These are phyloP conservation scores for Begonia peltatifolia DNA, from an alignment of 306 rosid species.

Conservation along the genomic window DNA sequence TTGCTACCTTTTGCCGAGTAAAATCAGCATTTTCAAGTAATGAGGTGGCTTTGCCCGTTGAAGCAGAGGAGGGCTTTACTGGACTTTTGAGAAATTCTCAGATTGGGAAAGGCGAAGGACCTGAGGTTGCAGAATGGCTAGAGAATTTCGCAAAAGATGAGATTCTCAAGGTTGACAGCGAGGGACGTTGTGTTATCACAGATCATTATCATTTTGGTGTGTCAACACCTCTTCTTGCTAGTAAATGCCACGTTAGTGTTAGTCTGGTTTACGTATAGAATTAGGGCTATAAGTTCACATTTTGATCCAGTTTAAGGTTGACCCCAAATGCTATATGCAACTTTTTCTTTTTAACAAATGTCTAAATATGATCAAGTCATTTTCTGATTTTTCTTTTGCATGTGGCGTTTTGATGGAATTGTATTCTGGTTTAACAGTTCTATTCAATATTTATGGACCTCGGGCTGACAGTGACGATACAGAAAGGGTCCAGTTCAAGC, in stretches of 20 bases:
- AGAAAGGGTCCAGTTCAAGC: conserved; percentile 68
- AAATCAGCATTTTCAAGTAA: conserved; percentile 63
- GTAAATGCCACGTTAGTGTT: not conserved
- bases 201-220: conserved; percentile 84
- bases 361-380: too few relatives aligned
- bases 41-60: conserved; percentile 58
- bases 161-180: conserved; percentile 59
- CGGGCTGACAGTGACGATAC: conserved; percentile 67
- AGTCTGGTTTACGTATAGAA: too few relatives aligned
- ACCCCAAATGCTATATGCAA: too few relatives aligned
- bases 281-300: too few relatives aligned
- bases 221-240: conserved; percentile 5
- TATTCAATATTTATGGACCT: conserved; percentile 85
- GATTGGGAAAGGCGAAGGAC: conserved; percentile 21
- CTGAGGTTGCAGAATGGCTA: conserved; percentile 26
- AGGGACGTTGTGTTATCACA: conserved; percentile 74
- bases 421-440: conserved; percentile 38
- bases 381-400: not conserved
- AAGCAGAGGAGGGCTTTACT: conserved; percentile 80
- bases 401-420: conserved; percentile 5
- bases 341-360: too few relatives aligned
- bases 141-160: conserved; percentile 56
- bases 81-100: conserved; percentile 36
- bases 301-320: too few relatives aligned
- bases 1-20: conserved; percentile 82